Conservation (phyloP, 139 green algal species). For the Chlorella sp. region DNA sequence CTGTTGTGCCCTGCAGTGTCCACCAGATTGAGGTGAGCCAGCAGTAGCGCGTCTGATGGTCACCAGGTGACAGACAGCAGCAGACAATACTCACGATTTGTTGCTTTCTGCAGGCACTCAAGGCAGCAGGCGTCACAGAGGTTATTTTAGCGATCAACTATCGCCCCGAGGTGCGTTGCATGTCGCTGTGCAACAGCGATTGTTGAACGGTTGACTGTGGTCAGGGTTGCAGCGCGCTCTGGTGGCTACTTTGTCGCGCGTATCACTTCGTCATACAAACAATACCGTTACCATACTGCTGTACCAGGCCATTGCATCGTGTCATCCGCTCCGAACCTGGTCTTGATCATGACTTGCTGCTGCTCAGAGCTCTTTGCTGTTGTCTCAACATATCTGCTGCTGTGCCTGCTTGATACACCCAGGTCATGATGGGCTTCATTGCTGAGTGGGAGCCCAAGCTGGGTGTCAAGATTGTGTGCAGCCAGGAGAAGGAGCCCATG, state of each 20-base stretch:
- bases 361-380: conserved; percentile 1
- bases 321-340: no score
- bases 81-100: no score
- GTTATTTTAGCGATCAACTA: conserved; percentile 98
- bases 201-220: no score
- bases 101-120: conserved; percentile 68
- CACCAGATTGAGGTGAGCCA: no score
- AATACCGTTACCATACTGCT: no score
- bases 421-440: conserved; percentile 93
- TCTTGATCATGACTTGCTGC: conserved; percentile 15
- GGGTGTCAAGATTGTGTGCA: conserved; percentile 89
- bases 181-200: not conserved
- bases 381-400: not conserved
- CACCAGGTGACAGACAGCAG: no score
- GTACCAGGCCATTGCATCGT: no score
- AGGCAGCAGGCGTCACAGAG: conserved; percentile 84
- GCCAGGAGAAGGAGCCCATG: conserved; percentile 94
- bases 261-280: no score
- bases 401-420: not conserved
- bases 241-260: no score
- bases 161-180: conserved; percentile 72
- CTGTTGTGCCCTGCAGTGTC: no score
- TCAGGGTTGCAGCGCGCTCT: not conserved
- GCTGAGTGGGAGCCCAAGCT: conserved; percentile 94
- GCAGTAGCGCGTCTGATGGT: no score